Evolutionary conservation across 1,284 basidiomycete genomes (phyloP), one percentile per base, ranked within the genome.

Genomic region (Cryptococcus neoformans): DNA sequence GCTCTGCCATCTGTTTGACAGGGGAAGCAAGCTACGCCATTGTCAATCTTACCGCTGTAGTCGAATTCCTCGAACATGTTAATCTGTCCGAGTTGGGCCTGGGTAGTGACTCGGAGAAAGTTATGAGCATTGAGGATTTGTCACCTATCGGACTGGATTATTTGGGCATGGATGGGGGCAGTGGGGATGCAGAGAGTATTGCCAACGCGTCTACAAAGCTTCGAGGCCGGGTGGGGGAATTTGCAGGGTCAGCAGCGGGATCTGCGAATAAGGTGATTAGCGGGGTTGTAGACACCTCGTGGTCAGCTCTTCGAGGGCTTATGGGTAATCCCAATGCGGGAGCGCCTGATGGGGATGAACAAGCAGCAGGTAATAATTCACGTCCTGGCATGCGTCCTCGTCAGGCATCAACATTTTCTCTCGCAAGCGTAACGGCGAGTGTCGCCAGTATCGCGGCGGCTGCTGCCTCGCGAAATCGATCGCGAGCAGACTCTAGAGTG

Each of bases 41-140:
- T 36, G 89, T 96, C 72, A 97, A 96, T 74, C 80, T 95, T 37
- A 86, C 94, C 78, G 94, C 94, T 6, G 92, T 93, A 1, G 89
- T 90, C 2, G 92, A 95, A 68, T 97, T 96, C 73, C 79, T 97
- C 44, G 90, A 94, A 77, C 90, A 92, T 67, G 91, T 96, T 28
- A 90, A 94, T 74, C 80, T 94, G 52, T 85, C 83, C 7, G 88
- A 85, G 5, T 80, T 97, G 10, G 92, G 92, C 0, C 79, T 96
- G 8, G 84, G 84, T 5, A 85, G 87, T 34, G 66, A 68, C 14
- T 82, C 82, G 11, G 83, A 83, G 62, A 83, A 81, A 53, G 81
- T 88, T 6, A 78, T 84, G 57, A 84, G 88, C 64, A 84, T 87
- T 35, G 85, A 86, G 0, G 86, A 89, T 62, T 76, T 92, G 37